phyloP scores from a whole-genome alignment of 2,329 filamentous ascomycete species.

The Didymella pomorum region DNA sequence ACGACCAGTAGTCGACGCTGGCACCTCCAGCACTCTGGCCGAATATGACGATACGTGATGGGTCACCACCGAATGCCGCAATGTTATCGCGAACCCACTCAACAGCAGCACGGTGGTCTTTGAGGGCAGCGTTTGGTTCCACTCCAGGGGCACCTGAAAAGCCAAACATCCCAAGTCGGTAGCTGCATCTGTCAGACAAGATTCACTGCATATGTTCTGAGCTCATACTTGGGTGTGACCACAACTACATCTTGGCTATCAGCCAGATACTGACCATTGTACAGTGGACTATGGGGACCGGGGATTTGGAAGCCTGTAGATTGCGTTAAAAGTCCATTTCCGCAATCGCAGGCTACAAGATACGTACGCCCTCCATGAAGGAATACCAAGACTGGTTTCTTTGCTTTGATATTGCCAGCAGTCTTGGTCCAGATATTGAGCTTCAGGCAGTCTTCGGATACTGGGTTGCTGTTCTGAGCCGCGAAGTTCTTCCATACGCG shows the following conservation, averaged over 20 bases:
- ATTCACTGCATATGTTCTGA: too few relatives aligned
- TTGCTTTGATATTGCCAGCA: constrained; percentile 22
- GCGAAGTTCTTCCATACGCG: constrained; percentile 40
- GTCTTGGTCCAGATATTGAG: constrained; percentile 43
- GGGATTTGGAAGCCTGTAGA: constrained; percentile 35
- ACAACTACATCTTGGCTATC: constrained; percentile 42
- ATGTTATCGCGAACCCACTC: constrained; percentile 55
- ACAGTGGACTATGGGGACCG: constrained; percentile 36
- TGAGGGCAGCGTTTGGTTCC: constrained; percentile 49
- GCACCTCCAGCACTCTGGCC: constrained; percentile 52
- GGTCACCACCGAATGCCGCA: constrained; percentile 52
- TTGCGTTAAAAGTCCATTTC: neutral
- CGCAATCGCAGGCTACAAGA: neutral
- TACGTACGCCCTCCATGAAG: constrained; percentile 41
- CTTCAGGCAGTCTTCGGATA: constrained; percentile 41
- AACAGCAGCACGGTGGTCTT: constrained; percentile 38
- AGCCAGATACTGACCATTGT: constrained; percentile 40
- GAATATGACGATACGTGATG: constrained; percentile 50
- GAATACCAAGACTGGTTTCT: constrained; percentile 42
- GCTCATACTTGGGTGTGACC: constrained; percentile 37
- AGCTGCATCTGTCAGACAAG: constrained; percentile 28
- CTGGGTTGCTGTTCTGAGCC: constrained; percentile 33
- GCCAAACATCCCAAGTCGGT: constrained; percentile 52
- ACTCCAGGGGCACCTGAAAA: constrained; percentile 49
- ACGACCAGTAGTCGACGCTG: constrained; percentile 59